phyloP scores from a whole-genome alignment of 2,329 filamentous ascomycete species.

The Neurospora crassa region DNA sequence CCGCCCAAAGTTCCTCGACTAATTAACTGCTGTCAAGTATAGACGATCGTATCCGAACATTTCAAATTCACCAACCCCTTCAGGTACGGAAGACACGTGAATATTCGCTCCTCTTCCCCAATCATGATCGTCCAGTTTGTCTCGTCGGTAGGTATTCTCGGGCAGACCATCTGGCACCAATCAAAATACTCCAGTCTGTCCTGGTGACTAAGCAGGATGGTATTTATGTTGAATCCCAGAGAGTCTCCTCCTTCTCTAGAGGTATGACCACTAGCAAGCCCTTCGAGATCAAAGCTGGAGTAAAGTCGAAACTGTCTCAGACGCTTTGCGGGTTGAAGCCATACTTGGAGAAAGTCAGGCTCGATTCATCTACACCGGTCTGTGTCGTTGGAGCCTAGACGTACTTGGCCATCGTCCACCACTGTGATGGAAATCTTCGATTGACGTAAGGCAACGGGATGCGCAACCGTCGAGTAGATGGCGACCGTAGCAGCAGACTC shows the following conservation, averaged over 20 bases:
- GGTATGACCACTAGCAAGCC: background rate
- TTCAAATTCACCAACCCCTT: background rate
- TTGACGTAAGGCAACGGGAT: no score
- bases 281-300: background rate
- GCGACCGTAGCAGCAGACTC: no score
- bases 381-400: no score
- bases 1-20: background rate
- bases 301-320: background rate
- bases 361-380: background rate
- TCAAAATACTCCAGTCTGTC: background rate
- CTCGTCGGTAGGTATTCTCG: background rate
- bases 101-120: background rate
- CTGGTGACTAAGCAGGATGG: background rate
- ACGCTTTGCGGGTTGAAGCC: background rate
- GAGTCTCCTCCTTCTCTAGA: no score
- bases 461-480: no score
- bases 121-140: background rate
- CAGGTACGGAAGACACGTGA: background rate
- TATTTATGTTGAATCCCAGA: background rate
- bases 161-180: background rate
- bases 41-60: background rate
- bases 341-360: background rate
- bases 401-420: no score
- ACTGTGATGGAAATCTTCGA: no score
- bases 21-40: background rate